phyloP scores from a whole-genome alignment of 1,284 basidiomycete genomes.

The Leccinum pachyderme region DNA sequence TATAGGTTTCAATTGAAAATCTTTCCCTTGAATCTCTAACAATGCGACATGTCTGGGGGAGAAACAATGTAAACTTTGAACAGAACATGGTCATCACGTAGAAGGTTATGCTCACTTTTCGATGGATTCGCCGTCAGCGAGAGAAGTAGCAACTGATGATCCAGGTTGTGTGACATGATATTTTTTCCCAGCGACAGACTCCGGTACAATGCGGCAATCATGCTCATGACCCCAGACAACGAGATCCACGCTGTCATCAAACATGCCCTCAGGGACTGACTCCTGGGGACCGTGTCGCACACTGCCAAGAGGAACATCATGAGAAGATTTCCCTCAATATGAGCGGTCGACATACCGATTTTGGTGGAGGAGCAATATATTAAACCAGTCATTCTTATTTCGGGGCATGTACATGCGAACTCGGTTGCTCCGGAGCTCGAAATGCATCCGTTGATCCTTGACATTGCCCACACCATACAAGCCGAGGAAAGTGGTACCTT shows the following conservation, averaged over 20 bases:
- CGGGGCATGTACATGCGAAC: conserved; percentile 95
- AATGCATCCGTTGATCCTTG: conserved; percentile 95
- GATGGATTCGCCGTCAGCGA: conserved; percentile 86
- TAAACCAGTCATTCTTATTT: conserved; percentile 93
- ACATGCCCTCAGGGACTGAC: conserved; percentile 93
- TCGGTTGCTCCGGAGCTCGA: conserved; percentile 89
- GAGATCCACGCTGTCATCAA: conserved; percentile 92
- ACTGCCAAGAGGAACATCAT: conserved; percentile 40
- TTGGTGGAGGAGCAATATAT: conserved; percentile 91
- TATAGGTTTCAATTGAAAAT: conserved; percentile 84
- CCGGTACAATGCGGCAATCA: conserved; percentile 90
- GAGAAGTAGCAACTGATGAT: conserved; percentile 90
- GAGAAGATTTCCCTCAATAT: conserved; percentile 7
- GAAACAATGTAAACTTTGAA: conserved; percentile 2
- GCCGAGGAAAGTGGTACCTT: conserved; percentile 84
- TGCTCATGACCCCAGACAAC: conserved; percentile 99
- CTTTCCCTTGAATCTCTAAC: conserved; percentile 80
- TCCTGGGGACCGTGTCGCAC: conserved; percentile 93
- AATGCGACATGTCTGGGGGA: conserved; percentile 79
- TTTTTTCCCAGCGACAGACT: conserved; percentile 85
- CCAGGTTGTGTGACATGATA: conserved; percentile 96
- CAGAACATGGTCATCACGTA: neutral
- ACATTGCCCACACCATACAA: conserved; percentile 97
- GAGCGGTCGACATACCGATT: conserved; percentile 71
- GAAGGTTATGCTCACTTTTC: conserved; percentile 64